Base-by-base conservation (phyloP, 805 yeast species). In the Pachysolen tannophilus region DNA sequence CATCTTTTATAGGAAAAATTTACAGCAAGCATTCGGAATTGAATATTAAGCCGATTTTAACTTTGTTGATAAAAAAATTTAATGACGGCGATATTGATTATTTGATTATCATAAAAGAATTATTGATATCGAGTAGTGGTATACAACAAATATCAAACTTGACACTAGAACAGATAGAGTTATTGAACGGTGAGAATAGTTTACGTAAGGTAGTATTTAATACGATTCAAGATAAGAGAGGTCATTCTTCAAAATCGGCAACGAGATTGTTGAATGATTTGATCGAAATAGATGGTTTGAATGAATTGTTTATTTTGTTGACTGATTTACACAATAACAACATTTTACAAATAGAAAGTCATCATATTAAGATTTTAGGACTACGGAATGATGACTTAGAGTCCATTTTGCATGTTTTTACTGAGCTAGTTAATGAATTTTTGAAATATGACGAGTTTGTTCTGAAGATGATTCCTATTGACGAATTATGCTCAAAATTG, bases 41-140 rank as follows among this genome's bases (percentile, higher is more conserved):
- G 60, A 78, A 79, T 45, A 49, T 83, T 25, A 53, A 61, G 3
- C 85, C 90, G 4, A 57, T 90, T 9, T 50, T 86, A 11, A 58
- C 61, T 2, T 81, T 69, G 48, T 55, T 82, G 6, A 48, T 80
- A 27, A 82, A 80, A 45, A 75, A 79, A 21, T 62, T 90, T 26
- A 80, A 78, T 44, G 50, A 57, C 5, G 72, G 72, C 3, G 82
- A 78, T 30, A 65, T 70, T 1, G 66, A 78, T 16, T 79, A 80
- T 6, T 56, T 83, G 4, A 63, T 80, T 13, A 65, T 90, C 11
- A 55, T 88, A 27, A 72, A 72, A 40, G 90, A 85, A 39, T 59
- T 87, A 21, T 55, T 87, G 9, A 57, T 67, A 11, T 64, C 75
- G 8, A 84, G 85, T 79, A 84, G 88, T 21, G 97, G 97, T 9